Conservation (phyloP, 257 asterid genomes). For the Solanum piurae region DNA sequence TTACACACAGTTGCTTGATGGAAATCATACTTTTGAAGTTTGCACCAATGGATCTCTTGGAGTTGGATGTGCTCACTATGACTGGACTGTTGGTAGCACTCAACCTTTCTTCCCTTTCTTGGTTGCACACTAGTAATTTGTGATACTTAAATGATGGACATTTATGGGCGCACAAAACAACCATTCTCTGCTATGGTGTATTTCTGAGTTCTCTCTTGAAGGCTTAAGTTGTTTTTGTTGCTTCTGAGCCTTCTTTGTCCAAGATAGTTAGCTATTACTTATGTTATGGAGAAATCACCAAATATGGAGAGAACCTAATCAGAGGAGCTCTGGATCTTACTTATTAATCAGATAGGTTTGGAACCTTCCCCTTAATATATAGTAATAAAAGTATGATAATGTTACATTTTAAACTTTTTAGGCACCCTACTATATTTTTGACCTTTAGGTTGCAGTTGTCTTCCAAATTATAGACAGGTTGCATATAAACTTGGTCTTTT, state of each 20-base stretch:
- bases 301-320: background rate
- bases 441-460: background rate
- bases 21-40: slow-evolving; percentile 66
- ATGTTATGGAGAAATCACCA: background rate
- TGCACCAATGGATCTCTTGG: slow-evolving; percentile 47
- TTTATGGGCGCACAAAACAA: background rate
- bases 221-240: background rate
- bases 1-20: slow-evolving; percentile 44
- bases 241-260: background rate
- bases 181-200: background rate
- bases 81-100: slow-evolving; percentile 72
- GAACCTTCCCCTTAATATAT: background rate
- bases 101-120: slow-evolving; percentile 3
- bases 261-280: background rate
- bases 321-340: background rate
- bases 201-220: background rate
- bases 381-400: background rate
- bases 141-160: background rate
- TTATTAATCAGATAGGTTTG: background rate
- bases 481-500: background rate
- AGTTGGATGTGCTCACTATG: slow-evolving; percentile 50
- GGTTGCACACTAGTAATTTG: background rate
- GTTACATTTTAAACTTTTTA: background rate
- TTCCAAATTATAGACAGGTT: background rate
- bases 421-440: background rate